Base-by-base conservation (phyloP, 768 basidiomycete species). In the Sporobolomyces pararoseus region DNA sequence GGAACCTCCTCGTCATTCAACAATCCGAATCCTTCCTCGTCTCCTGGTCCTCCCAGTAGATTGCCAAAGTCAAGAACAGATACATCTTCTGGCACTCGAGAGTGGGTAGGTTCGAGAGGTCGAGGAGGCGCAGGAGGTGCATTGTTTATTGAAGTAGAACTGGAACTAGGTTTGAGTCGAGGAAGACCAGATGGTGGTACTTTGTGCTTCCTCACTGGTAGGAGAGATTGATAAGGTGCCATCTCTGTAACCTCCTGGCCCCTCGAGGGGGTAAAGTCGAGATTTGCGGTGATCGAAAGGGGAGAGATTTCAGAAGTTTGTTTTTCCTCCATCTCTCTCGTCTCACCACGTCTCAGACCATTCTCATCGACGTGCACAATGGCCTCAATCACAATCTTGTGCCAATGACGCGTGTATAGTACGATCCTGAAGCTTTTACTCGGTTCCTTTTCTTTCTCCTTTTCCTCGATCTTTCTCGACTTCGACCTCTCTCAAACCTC, bases 141-240 rank as follows among this genome's bases (percentile, higher is more conserved):
- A 32, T 32, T 32, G 35, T 59, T 59, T 42, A 27, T 29, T 25
- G 58, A 27, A 29, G 25, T 2, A 7, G 39, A 21, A 17, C 5
- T 12, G 10, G 27, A 44, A 42, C 17, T 9, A 9, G 46, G 6
- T 12, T 3, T 34, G 13, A 32, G 50, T 12, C 29, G 65, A 4
- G 58, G 65, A 50, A 66, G 58, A 14, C 27, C 35, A 21, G 27
- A 34, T 2, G 44, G 17, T 0, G 25, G 42, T 6, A 27, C 2
- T 23, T 29, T 25, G 29, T 9, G 14, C 29, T 29, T 42, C 21
- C 57, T 25, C 9, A 66, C 58, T 17, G 65, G 65, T 7, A 66
- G 37, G 4, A 66, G 39, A 23, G 65, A 66, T 21, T 21, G 49
- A 0, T 44, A 10, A 2, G 65, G 50, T 19, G 65, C 65, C 65